These are phyloP conservation scores for Fusarium piperis DNA, from an alignment of 2,329 filamentous ascomycete genomes.

Conservation along the genomic window DNA sequence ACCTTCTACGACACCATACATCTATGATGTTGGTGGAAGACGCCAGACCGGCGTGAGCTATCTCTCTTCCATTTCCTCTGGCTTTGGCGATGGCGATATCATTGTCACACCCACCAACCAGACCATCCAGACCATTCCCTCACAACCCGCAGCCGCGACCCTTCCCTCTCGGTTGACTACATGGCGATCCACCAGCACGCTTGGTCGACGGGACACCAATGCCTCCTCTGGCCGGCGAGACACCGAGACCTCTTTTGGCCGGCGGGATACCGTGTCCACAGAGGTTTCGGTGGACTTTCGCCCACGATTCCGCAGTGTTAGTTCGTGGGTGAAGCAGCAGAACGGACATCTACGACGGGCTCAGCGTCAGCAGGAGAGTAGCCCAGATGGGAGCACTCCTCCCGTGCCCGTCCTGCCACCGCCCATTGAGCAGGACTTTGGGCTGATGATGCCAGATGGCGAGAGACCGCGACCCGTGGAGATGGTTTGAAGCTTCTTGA, in stretches of 20 bases:
- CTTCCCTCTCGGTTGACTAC: slow-evolving; percentile 23
- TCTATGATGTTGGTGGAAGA: slow-evolving; percentile 22
- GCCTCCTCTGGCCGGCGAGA: slow-evolving; percentile 50
- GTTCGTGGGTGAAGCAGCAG: slow-evolving; percentile 74
- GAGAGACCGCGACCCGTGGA: slow-evolving; percentile 58
- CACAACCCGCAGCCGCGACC: slow-evolving; percentile 10
- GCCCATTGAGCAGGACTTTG: slow-evolving; percentile 57
- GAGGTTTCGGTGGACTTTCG: slow-evolving; percentile 63
- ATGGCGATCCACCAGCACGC: slow-evolving; percentile 22
- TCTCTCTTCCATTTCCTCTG: slow-evolving; percentile 70
- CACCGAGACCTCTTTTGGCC: slow-evolving; percentile 48
- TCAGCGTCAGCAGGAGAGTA: slow-evolving; percentile 47
- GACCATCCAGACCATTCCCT: slow-evolving; percentile 26
- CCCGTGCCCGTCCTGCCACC: slow-evolving; percentile 53
- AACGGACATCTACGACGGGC: slow-evolving; percentile 62
- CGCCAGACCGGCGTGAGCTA: slow-evolving; percentile 56
- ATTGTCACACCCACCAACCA: slow-evolving; percentile 52
- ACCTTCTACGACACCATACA: slow-evolving; percentile 29
- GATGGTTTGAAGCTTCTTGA: slow-evolving; percentile 16
- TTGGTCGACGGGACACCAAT: slow-evolving; percentile 19
- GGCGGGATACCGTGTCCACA: slow-evolving; percentile 63
- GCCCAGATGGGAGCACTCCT: slow-evolving; percentile 45
- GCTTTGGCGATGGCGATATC: slow-evolving; percentile 71
- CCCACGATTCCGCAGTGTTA: slow-evolving; percentile 66
- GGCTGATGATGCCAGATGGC: slow-evolving; percentile 62